Conservation (phyloP, 257 asterid species). For the Solanum megistacrolobum region DNA sequence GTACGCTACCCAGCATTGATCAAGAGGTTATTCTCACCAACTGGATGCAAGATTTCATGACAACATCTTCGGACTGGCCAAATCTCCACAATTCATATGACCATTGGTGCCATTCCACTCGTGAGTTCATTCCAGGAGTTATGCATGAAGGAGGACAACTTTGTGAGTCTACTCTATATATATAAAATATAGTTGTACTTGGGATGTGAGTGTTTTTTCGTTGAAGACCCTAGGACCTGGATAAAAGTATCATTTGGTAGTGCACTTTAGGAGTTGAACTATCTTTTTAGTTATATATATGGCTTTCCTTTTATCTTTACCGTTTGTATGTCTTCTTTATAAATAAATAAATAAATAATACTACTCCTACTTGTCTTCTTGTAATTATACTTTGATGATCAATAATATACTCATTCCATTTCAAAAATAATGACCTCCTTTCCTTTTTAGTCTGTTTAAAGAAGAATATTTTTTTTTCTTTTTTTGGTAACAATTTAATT, state of each 20-base stretch:
- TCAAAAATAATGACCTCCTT: too few species aligned
- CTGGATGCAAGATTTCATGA: slow-evolving; percentile 20
- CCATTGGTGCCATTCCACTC: slow-evolving; percentile 17
- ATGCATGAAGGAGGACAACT: neutral
- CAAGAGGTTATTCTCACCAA: slow-evolving; percentile 19
- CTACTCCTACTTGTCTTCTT: neutral
- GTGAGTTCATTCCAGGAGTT: neutral
- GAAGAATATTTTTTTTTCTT: too few species aligned
- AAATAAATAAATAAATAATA: neutral
- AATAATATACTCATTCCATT: neutral
- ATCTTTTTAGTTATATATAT: neutral
- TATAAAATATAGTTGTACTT: neutral
- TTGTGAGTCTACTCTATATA: neutral
- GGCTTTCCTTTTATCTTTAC: neutral
- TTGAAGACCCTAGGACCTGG: neutral
- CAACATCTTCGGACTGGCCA: slow-evolving; percentile 21
- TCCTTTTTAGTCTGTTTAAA: too few species aligned
- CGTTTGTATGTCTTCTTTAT: neutral
- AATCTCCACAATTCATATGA: slow-evolving; percentile 18
- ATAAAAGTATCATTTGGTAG: neutral
- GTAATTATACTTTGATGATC: neutral
- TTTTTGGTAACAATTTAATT: too few species aligned
- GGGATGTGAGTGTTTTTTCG: neutral
- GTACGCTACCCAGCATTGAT: slow-evolving; percentile 8
- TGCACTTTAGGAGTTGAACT: neutral